Evolutionary conservation across 1,139 yeast species (phyloP), one percentile per base, ranked within the genome.

Genomic region (Debaryomyces fabryi): DNA sequence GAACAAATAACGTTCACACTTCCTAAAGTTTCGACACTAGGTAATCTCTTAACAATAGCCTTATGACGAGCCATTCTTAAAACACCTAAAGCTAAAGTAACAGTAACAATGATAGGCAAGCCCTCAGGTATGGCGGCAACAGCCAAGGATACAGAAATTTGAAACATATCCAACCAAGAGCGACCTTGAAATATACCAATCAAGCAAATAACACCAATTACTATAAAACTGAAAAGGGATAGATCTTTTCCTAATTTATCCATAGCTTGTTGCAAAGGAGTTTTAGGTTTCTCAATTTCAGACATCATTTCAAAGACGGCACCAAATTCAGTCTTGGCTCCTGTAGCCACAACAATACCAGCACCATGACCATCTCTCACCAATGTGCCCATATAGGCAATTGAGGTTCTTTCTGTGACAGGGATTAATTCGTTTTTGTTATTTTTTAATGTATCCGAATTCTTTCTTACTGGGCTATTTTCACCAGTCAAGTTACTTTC

Each of bases 51-150:
- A 47, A 93, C 96, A 61, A 93, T 93, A 3, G 97, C 98, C 61
- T 86, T 87, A 57, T 91, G 85, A 47, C 83, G 83, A 4, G 98
- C 97, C 98, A 93, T 93, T 69, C 97, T 79, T 58, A 92, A 77
- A 36, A 93, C 98, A 41, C 98, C 98, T 38, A 93, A 76, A 0
- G 99, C 98, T 56, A 93, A 75, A 0, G 98, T 93, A 5, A 93
- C 98, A 4, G 98, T 92, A 39, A 93, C 98, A 64, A 93, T 92
- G 60, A 93, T 92, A 0, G 98, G 98, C 55, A 93, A 78, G 49
- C 98, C 98, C 69, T 93, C 99, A 3, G 99, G 99, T 57, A 93
- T 92, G 2, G 98, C 98, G 43, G 99, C 99, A 12, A 93, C 98
- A 0, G 98, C 98, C 54, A 93, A 76, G 2, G 97, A 90, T 9